Base-by-base conservation (phyloP, 2,329 filamentous ascomycete species). In the Ophiocordyceps camponoti-rufipedis region DNA sequence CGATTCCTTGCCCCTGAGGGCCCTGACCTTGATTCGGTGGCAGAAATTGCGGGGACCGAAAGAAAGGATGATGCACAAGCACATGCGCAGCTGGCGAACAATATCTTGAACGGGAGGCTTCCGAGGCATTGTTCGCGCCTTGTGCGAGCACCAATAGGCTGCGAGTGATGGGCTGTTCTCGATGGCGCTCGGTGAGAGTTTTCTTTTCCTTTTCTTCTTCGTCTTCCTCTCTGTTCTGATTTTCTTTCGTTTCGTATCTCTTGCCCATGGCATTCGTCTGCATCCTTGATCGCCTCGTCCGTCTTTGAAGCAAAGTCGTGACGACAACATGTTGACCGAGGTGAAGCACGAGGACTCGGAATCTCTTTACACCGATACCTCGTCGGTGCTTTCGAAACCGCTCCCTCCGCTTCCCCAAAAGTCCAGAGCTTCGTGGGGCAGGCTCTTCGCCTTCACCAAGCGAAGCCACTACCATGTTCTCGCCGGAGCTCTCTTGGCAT, bases 371-470 rank as follows among this genome's bases (percentile, higher is more conserved):
- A 19, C 44, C 18, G 38, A 35, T 41, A 16, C 38, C 14, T 43
- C 5, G 23, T 14, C 23, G 10, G 16, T 29, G 0, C 8, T 16
- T 11, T 33, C 11, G 28, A 18, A 28, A 31, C 28, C 29, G 6
- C 33, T 28, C 18, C 13, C 14, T 8, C 18, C 13, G 12, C n/a
- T 9, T 5, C 11, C 42, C 12, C n/a, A 23, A 7, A 33, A 42
- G 7, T 5, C 40, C 2, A 55, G 50, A 14, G 50, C 57, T 14
- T 58, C 58, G 19, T 66, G 62, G 59, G 57, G 48, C 29, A 58
- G 68, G 42, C 69, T 95, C 4, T 89, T 94, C 58, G 65, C 66
- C 40, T 94, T 93, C 58, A 83, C 80, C 0, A 74, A 68, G n/a
- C 67, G 60, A 51, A 62, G 65, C 14, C 80, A 94, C 55, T 50